Base-by-base conservation (phyloP, 2,329 filamentous ascomycete species). In the Sporothrix pallida region DNA sequence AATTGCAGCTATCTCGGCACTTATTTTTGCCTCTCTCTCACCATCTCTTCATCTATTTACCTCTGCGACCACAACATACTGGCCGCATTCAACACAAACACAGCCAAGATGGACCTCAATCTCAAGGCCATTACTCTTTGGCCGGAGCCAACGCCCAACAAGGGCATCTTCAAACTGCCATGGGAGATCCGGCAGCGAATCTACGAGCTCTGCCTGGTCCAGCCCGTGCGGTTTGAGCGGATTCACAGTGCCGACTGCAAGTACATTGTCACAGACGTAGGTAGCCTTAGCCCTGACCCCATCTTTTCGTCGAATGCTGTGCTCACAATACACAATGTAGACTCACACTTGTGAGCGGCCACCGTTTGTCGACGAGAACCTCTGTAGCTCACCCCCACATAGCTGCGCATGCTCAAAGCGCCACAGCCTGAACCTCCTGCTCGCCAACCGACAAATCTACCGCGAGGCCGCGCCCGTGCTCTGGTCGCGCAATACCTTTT, bases 401-500 rank as follows among this genome's bases (percentile, higher is more conserved):
- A 2, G 31, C 42, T 76, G 74, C 67, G 17, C 17, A 9, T 77
- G 76, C 54, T 10, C 71, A 15, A 31, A 15, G 13, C 75, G 76
- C n/a, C 48, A 71, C 8, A 71, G 75, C n/a, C 56, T 77, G 17
- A 26, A 46, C 4, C 54, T 77, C 8, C 71, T 77, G 12, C 31
- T 15, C 7, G 71, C 54, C 17, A 73, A 71, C 69, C 76, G 76
- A 3, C 74, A 74, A 70, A 63, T 76, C 63, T 68, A 76, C 54
- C 6, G 9, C 56, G 76, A 77, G 48, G 76, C 76, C 0, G 76
- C 76, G 0, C 50, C 54, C 13, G 52, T 77, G 1, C 75, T 77
- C 52, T 77, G 76, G 76, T 50, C 73, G 2, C 26, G 52, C 5
- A 77, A 77, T 69, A 50, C 69, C 0, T 76, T 67, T 71, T 75